Base-by-base conservation (phyloP, 2,329 filamentous ascomycete genomes). In the Fusarium heterosporum region DNA sequence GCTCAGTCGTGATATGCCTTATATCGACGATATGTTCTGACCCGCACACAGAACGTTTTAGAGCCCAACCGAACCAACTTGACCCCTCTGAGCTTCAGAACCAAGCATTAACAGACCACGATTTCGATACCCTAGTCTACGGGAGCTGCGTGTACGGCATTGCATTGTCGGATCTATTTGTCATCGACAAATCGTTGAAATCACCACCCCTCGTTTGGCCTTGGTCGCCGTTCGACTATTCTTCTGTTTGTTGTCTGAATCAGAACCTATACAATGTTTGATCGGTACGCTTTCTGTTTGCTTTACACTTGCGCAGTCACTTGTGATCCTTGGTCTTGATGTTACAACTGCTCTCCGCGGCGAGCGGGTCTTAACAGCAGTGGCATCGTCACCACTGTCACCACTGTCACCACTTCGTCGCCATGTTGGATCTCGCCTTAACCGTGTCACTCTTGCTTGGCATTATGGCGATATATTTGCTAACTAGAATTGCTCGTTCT, bases 271-370 rank as follows among this genome's bases (percentile, higher is more conserved):
- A 77, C 71, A 65, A 78, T 78, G 77, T 75, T 77, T 79, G 74
- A 80, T 80, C 78, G 79, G 80, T 82, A 82, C 71, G 80, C 73
- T 66, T 73, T 68, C 64, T 61, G 12, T 68, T 68, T 52, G 30
- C 36, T 50, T 49, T 28, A 39, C n/a, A 43, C 36, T n/a, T 55
- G 43, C 29, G 41, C 49, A 29, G 36, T 30, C 43, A 29, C 38
- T 47, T 53, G 39, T 17, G 32, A 38, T 22, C 38, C 26, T 71
- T 61, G 48, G 60, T 34, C 32, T 41, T 46, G 55, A 54, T 49
- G 38, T 38, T 49, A 32, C 45, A 41, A 36, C 30, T 48, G 30
- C 26, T 53, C 19, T 48, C 34, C 50, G 53, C 49, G 40, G 45
- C 39, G 45, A 41, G 28, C 39, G 47, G 40, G 48, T 48, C 43